Conservation (phyloP, 2,329 filamentous ascomycete genomes). For the Paecilomyces niveus region DNA sequence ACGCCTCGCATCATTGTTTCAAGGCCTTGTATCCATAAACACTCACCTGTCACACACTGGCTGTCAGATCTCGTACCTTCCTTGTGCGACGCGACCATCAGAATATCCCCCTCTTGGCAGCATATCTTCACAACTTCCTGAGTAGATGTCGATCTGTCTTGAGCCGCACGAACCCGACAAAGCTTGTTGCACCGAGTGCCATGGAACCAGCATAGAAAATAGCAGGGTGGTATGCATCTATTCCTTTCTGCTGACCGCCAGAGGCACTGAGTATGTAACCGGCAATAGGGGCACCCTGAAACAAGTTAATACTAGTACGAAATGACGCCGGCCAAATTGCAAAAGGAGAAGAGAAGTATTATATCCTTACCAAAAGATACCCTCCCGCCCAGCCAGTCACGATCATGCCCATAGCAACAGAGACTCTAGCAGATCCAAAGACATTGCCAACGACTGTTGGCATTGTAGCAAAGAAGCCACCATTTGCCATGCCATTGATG, state of each 20-base stretch:
- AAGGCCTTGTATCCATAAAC: background rate
- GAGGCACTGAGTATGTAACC: conserved; percentile 52
- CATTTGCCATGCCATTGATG: conserved; percentile 55
- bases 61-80: background rate
- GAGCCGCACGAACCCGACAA: conserved; percentile 39
- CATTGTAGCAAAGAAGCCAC: conserved; percentile 58
- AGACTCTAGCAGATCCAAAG: conserved; percentile 49
- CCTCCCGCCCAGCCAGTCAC: conserved; percentile 55
- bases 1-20: background rate
- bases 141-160: conserved; percentile 33
- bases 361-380: conserved; percentile 48
- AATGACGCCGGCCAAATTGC: background rate
- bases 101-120: background rate
- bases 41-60: background rate
- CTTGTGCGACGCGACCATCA: background rate
- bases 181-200: conserved; percentile 38
- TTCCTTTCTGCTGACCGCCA: conserved; percentile 43
- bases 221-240: conserved; percentile 51
- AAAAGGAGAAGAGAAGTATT: conserved; percentile 14
- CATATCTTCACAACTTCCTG: conserved; percentile 26
- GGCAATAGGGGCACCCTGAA: conserved; percentile 51
- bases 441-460: conserved; percentile 56
- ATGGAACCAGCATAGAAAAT: conserved; percentile 56
- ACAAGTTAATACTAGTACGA: background rate
- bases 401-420: conserved; percentile 56